phyloP scores from a whole-genome alignment of 225 moss, liverwort and hornwort species.

The Takakia lepidozioides region DNA sequence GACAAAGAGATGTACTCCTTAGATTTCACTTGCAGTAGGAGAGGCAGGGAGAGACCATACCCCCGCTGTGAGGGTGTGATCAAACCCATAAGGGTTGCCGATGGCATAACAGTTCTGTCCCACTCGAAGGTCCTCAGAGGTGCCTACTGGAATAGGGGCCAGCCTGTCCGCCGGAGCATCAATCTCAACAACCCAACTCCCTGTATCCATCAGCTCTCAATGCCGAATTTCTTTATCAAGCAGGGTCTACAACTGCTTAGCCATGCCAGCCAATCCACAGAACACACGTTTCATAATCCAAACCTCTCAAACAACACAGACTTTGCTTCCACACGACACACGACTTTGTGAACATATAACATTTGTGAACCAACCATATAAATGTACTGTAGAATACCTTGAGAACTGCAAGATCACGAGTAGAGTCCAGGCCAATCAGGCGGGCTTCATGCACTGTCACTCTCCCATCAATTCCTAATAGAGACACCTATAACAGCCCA shows the following conservation, averaged over 20 bases:
- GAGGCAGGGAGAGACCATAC: constrained; percentile 15
- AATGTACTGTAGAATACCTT: constrained; percentile 18
- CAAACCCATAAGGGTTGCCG: constrained; percentile 62
- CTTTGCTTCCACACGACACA: too few species aligned
- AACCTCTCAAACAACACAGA: too few species aligned
- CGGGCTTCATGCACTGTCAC: constrained; percentile 37
- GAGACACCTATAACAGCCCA: constrained; percentile 55
- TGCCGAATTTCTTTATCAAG: too few species aligned
- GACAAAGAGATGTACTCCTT: too few species aligned
- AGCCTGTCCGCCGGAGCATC: constrained; percentile 33
- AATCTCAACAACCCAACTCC: constrained; percentile 20
- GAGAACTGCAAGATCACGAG: constrained; percentile 61
- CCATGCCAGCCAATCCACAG: too few species aligned
- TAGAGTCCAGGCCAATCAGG: constrained; percentile 46
- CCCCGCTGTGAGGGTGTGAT: constrained; percentile 66
- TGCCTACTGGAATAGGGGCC: constrained; percentile 43
- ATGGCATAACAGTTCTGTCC: constrained; percentile 63
- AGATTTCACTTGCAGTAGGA: too few species aligned
- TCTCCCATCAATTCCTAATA: constrained; percentile 42
- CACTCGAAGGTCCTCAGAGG: constrained; percentile 55
- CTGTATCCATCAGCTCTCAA: too few species aligned
- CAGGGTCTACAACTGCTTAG: too few species aligned
- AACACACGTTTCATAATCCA: too few species aligned
- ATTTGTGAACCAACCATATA: too few species aligned
- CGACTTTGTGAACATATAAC: too few species aligned